Conservation (phyloP, 2,329 filamentous ascomycete species). For the Xylariales sp. region DNA sequence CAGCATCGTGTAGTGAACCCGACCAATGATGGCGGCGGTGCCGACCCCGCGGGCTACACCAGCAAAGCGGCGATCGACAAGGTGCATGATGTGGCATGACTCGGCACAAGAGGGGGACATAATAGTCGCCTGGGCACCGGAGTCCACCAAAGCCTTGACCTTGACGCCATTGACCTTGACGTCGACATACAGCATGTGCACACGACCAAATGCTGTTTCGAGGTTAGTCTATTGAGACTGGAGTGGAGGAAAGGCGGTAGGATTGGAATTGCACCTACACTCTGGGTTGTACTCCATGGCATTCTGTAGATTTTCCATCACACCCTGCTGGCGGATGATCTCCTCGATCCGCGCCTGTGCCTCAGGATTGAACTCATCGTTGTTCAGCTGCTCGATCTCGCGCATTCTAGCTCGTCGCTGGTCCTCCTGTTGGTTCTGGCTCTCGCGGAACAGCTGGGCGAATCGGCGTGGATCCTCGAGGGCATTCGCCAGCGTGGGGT, state of each 20-base stretch:
- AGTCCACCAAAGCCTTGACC: conserved; percentile 95
- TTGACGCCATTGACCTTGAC: conserved; percentile 90
- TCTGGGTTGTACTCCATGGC: conserved; percentile 97
- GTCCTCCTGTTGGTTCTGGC: conserved; percentile 65
- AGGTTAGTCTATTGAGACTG: conserved; percentile 3
- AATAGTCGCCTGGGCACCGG: conserved; percentile 94
- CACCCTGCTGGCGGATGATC: conserved; percentile 90
- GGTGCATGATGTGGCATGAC: conserved; percentile 89
- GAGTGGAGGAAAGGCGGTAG: too few species aligned
- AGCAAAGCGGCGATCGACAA: conserved; percentile 87
- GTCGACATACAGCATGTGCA: conserved; percentile 94
- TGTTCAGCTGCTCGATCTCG: conserved; percentile 80
- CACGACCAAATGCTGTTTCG: conserved; percentile 76
- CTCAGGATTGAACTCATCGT: conserved; percentile 90
- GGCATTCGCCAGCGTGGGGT: conserved; percentile 72
- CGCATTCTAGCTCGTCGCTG: conserved; percentile 73
- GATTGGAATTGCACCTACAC: conserved; percentile 69
- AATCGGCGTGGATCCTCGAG: conserved; percentile 75
- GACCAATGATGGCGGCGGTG: conserved; percentile 88
- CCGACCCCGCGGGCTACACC: conserved; percentile 92
- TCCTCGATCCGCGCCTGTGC: conserved; percentile 91
- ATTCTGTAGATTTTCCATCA: conserved; percentile 93
- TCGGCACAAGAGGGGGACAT: conserved; percentile 95
- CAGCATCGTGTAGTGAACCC: conserved; percentile 92
- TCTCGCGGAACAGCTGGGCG: conserved; percentile 63